Conservation (phyloP, 2,329 filamentous ascomycete species). For the Penicillium janthinellum region DNA sequence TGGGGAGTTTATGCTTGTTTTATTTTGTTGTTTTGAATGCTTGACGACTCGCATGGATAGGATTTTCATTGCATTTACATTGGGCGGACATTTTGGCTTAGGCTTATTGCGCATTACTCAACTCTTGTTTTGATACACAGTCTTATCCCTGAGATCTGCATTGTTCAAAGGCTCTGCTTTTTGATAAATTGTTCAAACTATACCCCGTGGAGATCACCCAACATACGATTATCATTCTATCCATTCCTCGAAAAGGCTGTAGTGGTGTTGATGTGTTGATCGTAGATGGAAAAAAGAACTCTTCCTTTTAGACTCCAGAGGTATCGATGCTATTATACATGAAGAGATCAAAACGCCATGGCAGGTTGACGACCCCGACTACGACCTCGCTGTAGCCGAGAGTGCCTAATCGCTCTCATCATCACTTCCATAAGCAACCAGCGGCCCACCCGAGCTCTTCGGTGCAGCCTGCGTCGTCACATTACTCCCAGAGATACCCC, state of each 20-base stretch:
- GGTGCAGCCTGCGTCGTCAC: constrained; percentile 49
- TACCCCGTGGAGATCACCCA: too few species aligned
- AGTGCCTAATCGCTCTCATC: constrained; percentile 67
- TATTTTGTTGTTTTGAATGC: constrained; percentile 4
- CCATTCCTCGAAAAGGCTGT: background rate
- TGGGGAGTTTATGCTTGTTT: constrained; percentile 6
- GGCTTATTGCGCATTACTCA: constrained; percentile 12
- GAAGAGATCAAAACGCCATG: constrained; percentile 18
- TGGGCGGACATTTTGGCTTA: constrained; percentile 6
- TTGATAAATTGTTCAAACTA: too few species aligned
- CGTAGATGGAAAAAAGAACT: background rate
- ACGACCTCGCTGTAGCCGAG: background rate
- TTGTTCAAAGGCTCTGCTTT: background rate
- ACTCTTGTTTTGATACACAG: constrained; percentile 3
- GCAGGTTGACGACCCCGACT: constrained; percentile 2
- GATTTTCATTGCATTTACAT: constrained; percentile 7
- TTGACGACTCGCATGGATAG: background rate
- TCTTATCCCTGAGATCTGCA: background rate
- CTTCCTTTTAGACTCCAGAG: constrained; percentile 16
- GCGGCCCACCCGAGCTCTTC: constrained; percentile 59
- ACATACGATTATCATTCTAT: too few species aligned
- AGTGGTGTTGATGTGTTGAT: background rate
- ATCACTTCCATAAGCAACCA: constrained; percentile 90
- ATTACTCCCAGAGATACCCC: constrained; percentile 52
- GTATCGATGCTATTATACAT: constrained; percentile 42